Evolutionary conservation across 208 protist genomes (phyloP), one percentile per base, ranked within the genome.

Genomic region (Leishmania gerbilli): DNA sequence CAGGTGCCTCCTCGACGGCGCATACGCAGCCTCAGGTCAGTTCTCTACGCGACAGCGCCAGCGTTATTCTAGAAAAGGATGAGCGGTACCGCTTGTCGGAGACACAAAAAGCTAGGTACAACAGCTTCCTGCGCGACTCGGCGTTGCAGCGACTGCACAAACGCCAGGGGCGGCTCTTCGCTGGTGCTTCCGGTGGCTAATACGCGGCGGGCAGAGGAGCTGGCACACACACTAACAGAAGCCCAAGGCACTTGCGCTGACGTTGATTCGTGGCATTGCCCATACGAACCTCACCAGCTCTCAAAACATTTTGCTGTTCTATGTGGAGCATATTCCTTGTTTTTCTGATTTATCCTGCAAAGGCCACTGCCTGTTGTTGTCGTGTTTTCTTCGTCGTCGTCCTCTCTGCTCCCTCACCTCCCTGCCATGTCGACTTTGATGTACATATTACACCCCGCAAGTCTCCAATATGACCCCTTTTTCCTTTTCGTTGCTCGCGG

Each of bases 81-180:
- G 27, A 62, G 9, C 37, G 81, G 37, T 65, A 87, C 21, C 53
- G 72, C 19, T 79, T 95, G 3, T 87, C 87, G 0, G 74, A 74
- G 1, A 85, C 83, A 42, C 82, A 92, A 74, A 83, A 84, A 56
- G 42, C 27, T 6, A 74, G 49, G 60, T 95, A 95, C 81, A 84
- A 95, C 9, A 58, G 51, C 31, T 93, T 89, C 74, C 82, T 95
- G 53, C 84, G 90, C 58, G 8, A 67, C 6, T 82, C 89, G 7
- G 91, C 91, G 13, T 37, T 95, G 74, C 55, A 78, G 24, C 64
- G 82, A 24, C 58, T 92, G 55, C 76, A 83, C 42, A 81, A 82
- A 67, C 49, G 80, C 21, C 75, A 86, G 24, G 42, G 13, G 24
- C 67, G 31, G 45, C 37, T 79, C 45, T 65, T 65, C 53, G 69